Percentiles rank a stretch among this genome's conserved stretches.
Evolutionary conservation across 2,329 filamentous ascomycete genomes (phyloP).

Genomic region (Aspergillus clavatus): DNA sequence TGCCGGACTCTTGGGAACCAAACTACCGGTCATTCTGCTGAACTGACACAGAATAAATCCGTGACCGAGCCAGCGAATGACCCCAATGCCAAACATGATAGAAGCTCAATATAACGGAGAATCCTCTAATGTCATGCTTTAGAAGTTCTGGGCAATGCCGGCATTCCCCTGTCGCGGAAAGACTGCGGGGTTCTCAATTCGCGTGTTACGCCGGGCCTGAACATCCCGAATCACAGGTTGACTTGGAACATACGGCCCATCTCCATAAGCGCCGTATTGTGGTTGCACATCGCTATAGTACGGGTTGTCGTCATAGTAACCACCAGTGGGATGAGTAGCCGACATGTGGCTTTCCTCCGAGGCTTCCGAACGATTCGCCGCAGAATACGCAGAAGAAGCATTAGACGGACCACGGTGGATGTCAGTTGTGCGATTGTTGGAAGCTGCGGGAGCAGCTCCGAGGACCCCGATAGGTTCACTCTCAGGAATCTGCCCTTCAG

Average conservation of each 20-base stretch:
- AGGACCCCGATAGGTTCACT: slow-evolving; percentile 80
- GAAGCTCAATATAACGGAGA: not conserved
- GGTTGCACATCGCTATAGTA: slow-evolving; percentile 49
- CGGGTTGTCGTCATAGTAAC: slow-evolving; percentile 52
- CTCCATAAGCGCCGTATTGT: slow-evolving; percentile 51
- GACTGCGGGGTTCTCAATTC: slow-evolving; percentile 85
- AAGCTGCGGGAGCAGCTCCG: slow-evolving; percentile 61
- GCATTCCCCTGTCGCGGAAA: slow-evolving; percentile 86
- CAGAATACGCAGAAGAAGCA: slow-evolving; percentile 92
- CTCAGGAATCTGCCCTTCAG: slow-evolving; percentile 65
- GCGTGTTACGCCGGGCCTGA: slow-evolving; percentile 82
- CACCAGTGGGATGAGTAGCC: slow-evolving; percentile 41
- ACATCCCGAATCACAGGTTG: slow-evolving; percentile 91
- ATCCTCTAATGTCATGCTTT: slow-evolving; percentile 19
- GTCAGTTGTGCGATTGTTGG: slow-evolving; percentile 60
- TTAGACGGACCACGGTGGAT: slow-evolving; percentile 90
- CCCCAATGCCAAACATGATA: not conserved
- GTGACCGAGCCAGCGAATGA: too few species aligned
- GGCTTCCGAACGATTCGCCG: slow-evolving; percentile 65
- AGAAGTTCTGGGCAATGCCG: slow-evolving; percentile 97
- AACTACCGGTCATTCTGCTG: too few species aligned
- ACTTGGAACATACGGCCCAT: slow-evolving; percentile 48
- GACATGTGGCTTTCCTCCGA: slow-evolving; percentile 53
- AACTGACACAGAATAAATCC: too few species aligned
- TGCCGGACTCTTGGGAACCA: too few species aligned